Evolutionary conservation across 305 asterid genomes (phyloP).

Genomic region (Ajuga reptans): DNA sequence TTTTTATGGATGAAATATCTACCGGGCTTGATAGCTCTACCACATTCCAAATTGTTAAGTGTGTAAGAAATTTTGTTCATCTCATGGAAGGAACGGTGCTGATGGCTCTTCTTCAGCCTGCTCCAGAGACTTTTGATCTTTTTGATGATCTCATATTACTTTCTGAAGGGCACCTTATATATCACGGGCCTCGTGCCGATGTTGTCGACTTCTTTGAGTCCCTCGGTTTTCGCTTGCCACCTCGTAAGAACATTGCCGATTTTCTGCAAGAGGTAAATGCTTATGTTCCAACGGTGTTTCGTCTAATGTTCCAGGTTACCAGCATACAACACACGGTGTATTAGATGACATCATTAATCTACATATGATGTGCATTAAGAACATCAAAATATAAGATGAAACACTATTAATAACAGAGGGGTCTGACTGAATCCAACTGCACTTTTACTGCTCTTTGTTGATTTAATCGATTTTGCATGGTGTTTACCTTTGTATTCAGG

Average conservation of each 20-base stretch:
- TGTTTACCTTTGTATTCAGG: constrained; percentile 36
- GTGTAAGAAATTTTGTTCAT: constrained; percentile 75
- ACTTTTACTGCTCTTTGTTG: neutral
- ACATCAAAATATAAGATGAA: neutral
- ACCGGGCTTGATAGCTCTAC: constrained; percentile 95
- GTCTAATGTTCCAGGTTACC: neutral
- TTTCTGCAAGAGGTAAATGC: constrained; percentile 79
- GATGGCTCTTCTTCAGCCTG: constrained; percentile 92
- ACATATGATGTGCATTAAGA: neutral
- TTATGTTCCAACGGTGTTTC: neutral
- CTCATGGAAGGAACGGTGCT: constrained; percentile 76
- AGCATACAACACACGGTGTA: too few relatives aligned
- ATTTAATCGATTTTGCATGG: neutral
- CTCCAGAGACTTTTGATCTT: constrained; percentile 85
- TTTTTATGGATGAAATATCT: constrained; percentile 91
- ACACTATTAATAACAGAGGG: neutral
- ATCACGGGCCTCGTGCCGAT: constrained; percentile 68
- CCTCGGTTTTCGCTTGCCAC: constrained; percentile 74
- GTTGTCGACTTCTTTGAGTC: constrained; percentile 69
- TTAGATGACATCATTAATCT: neutral
- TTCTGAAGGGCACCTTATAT: constrained; percentile 71
- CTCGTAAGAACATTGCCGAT: constrained; percentile 83
- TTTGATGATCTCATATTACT: constrained; percentile 77
- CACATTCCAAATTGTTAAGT: constrained; percentile 78
- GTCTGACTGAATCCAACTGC: neutral